These are phyloP conservation scores for Phytopythium cucurbitacearum DNA, from an alignment of 352 stramenopile genomes.

Conservation along the genomic window DNA sequence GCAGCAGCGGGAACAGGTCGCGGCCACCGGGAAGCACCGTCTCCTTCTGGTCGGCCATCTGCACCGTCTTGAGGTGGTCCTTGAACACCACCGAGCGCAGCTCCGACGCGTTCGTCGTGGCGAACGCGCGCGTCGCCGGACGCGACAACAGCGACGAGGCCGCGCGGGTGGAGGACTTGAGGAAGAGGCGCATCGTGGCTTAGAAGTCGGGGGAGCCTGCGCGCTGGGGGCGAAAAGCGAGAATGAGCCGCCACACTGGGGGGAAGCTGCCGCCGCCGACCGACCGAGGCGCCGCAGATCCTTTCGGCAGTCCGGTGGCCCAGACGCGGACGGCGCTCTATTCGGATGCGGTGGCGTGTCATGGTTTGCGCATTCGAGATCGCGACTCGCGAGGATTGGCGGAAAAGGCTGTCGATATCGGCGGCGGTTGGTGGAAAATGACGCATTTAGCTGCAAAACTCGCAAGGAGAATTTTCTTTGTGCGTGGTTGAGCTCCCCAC, in stretches of 20 bases:
- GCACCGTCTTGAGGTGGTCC: constrained; percentile 68
- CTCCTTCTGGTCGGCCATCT: constrained; percentile 73
- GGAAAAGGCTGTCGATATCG: neutral
- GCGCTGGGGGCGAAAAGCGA: constrained; percentile 16
- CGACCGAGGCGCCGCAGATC: neutral
- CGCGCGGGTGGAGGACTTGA: constrained; percentile 41
- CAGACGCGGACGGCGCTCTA: neutral
- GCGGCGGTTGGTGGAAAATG: neutral
- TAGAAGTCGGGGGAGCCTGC: constrained; percentile 1
- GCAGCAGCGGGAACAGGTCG: constrained; percentile 94
- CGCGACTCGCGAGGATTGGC: neutral
- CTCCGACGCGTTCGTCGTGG: constrained; percentile 59
- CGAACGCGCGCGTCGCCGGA: constrained; percentile 37
- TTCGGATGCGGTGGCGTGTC: neutral
- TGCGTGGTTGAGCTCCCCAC: neutral
- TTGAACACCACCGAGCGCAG: constrained; percentile 67
- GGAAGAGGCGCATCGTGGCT: constrained; percentile 56
- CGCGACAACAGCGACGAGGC: constrained; percentile 33
- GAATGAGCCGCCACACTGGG: constrained; percentile 13
- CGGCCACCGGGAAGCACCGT: constrained; percentile 78
- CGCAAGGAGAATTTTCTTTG: constrained; percentile 1
- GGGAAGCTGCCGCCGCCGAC: neutral
- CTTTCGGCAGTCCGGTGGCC: constrained; percentile 1
- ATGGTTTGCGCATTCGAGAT: constrained; percentile 5
- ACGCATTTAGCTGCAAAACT: neutral